These are phyloP conservation scores for Citrus medica DNA, from an alignment of 345 rosid species.

Conservation along the genomic window DNA sequence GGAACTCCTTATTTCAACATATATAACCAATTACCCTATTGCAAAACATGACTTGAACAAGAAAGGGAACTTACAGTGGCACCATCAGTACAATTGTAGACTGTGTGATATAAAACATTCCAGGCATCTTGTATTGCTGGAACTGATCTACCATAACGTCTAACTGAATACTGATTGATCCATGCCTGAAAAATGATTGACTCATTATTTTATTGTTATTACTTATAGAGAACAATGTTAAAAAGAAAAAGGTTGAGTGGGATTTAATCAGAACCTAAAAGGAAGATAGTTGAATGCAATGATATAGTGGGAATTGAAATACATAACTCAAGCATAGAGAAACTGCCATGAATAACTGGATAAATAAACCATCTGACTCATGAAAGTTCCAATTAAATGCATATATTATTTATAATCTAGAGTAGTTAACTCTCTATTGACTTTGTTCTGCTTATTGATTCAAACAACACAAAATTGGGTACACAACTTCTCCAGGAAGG, in stretches of 20 bases:
- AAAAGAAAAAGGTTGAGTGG: neutral
- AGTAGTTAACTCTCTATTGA: neutral
- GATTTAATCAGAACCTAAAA: neutral
- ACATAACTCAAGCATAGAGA: neutral
- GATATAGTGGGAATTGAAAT: neutral
- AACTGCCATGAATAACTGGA: neutral
- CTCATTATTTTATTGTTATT: neutral
- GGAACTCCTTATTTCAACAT: neutral
- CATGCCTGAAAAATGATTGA: conserved; percentile 40
- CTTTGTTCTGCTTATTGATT: neutral
- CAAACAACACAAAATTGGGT: neutral
- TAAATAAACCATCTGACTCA: neutral
- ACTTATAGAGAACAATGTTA: neutral
- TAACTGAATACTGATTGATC: conserved; percentile 46
- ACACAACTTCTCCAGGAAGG: neutral
- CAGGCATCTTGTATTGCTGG: conserved; percentile 49
- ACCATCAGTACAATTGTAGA: conserved; percentile 71
- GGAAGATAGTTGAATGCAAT: neutral
- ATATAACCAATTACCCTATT: neutral
- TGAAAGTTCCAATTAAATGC: neutral
- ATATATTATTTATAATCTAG: neutral
- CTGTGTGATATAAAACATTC: conserved; percentile 53
- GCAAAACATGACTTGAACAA: neutral
- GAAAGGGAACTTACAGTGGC: conserved; percentile 46
- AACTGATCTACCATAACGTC: conserved; percentile 56